phyloP scores from a whole-genome alignment of 306 rosid species.

The Cucurbita maxima region DNA sequence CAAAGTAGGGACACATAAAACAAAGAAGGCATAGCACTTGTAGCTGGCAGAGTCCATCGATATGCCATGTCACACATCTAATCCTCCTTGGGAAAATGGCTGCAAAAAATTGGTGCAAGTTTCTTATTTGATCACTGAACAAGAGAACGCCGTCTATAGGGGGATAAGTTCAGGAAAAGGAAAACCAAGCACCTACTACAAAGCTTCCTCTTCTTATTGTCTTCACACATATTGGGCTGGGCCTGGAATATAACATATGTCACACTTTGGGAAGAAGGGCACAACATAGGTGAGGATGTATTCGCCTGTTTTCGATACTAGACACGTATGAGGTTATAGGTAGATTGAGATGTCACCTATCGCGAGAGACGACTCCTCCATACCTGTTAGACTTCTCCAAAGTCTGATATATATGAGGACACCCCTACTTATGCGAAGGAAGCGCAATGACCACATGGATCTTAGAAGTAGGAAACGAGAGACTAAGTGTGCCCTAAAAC shows the following conservation, averaged over 20 bases:
- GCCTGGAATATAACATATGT: background rate
- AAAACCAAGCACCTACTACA: background rate
- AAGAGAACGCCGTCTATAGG: background rate
- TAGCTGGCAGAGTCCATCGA: background rate
- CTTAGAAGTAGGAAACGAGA: too few relatives aligned
- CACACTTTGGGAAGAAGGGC: background rate
- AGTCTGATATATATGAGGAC: too few relatives aligned
- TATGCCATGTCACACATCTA: background rate
- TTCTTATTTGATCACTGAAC: background rate
- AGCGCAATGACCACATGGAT: too few relatives aligned
- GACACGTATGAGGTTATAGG: too few relatives aligned
- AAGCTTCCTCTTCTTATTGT: conserved; percentile 1
- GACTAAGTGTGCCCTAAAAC: too few relatives aligned
- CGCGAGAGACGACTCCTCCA: too few relatives aligned
- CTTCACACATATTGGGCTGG: background rate
- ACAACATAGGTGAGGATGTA: background rate
- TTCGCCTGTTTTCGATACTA: too few relatives aligned
- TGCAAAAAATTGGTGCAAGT: background rate
- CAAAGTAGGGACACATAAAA: background rate
- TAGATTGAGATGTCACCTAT: too few relatives aligned
- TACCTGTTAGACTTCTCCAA: too few relatives aligned
- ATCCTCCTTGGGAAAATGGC: background rate
- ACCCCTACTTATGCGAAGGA: too few relatives aligned
- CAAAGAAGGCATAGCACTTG: background rate
- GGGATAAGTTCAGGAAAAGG: background rate